Conservation (phyloP, 2,329 filamentous ascomycete genomes). For the Colletotrichum sp. region DNA sequence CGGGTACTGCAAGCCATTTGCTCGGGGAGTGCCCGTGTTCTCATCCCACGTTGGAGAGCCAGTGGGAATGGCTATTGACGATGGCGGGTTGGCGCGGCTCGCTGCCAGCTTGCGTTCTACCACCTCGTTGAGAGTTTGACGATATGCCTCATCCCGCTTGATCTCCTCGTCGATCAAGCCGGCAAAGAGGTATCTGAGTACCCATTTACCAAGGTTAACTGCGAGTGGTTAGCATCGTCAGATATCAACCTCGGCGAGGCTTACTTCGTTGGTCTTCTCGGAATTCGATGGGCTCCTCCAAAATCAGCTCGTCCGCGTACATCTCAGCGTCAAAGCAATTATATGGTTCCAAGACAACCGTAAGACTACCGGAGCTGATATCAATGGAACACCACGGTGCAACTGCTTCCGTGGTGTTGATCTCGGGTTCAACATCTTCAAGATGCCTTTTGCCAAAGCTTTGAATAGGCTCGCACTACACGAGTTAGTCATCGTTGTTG, state of each 20-base stretch:
- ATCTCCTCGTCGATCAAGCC: slow-evolving; percentile 91
- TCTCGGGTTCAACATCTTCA: slow-evolving; percentile 85
- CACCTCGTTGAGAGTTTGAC: slow-evolving; percentile 69
- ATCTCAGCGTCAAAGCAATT: slow-evolving; percentile 98
- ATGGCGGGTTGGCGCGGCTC: slow-evolving; percentile 62
- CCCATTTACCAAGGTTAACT: slow-evolving; percentile 98
- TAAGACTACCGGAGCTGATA: slow-evolving; percentile 88
- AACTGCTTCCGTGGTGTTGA: slow-evolving; percentile 88
- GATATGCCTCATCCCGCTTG: slow-evolving; percentile 74
- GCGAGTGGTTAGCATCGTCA: neutral
- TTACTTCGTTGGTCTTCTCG: slow-evolving; percentile 91
- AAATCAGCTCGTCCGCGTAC: slow-evolving; percentile 86
- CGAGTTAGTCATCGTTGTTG: slow-evolving; percentile 18
- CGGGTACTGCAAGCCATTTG: slow-evolving; percentile 65
- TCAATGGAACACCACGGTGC: slow-evolving; percentile 97
- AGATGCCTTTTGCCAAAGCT: slow-evolving; percentile 95
- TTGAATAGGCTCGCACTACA: slow-evolving; percentile 80
- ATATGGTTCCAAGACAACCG: slow-evolving; percentile 89
- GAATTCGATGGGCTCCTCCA: slow-evolving; percentile 79
- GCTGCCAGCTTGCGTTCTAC: slow-evolving; percentile 62
- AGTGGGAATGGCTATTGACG: slow-evolving; percentile 56
- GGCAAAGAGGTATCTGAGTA: slow-evolving; percentile 89
- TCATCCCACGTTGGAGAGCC: slow-evolving; percentile 38
- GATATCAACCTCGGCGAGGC: slow-evolving; percentile 25
- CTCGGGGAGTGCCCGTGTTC: slow-evolving; percentile 54